These are phyloP conservation scores for Tympanopsis confertula DNA, from an alignment of 2,329 filamentous ascomycete genomes.

Conservation along the genomic window DNA sequence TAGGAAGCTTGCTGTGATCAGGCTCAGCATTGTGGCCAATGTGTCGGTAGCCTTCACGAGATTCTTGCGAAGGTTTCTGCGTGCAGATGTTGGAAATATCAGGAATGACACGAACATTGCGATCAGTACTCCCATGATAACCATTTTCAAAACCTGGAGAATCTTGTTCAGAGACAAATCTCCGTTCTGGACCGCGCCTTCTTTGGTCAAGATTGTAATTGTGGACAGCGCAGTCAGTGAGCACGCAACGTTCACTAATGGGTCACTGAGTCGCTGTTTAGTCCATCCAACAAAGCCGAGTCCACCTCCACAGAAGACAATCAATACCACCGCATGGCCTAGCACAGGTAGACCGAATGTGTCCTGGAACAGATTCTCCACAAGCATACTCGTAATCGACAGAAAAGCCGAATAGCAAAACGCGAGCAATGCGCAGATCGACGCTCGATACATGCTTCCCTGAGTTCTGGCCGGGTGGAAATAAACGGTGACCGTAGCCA, in stretches of 20 bases:
- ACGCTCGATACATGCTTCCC: conserved; percentile 55
- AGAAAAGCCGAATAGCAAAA: conserved; percentile 50
- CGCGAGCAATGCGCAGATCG: conserved; percentile 45
- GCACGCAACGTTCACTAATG: conserved; percentile 48
- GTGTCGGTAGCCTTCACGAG: conserved; percentile 46
- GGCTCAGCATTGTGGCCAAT: conserved; percentile 45
- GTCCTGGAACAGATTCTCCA: conserved; percentile 46
- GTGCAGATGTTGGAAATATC: conserved; percentile 48
- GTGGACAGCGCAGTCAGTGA: conserved; percentile 52
- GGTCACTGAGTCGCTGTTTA: conserved; percentile 43
- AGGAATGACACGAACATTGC: conserved; percentile 41
- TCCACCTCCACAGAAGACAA: conserved; percentile 53
- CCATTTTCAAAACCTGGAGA: conserved; percentile 43
- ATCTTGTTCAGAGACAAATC: conserved; percentile 50
- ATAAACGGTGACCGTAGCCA: conserved; percentile 56
- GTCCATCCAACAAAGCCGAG: conserved; percentile 52
- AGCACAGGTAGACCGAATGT: conserved; percentile 34
- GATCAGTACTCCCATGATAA: conserved; percentile 40
- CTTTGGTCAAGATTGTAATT: conserved; percentile 56
- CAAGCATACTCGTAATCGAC: conserved; percentile 51
- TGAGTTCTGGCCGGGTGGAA: conserved; percentile 57
- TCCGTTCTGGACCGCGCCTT: conserved; percentile 50
- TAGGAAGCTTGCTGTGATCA: conserved; percentile 52
- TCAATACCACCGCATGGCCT: conserved; percentile 49
- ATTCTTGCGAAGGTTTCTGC: conserved; percentile 43